These are phyloP conservation scores for Yamadazyma dendronema DNA, from an alignment of 1,139 yeast species.

Conservation along the genomic window DNA sequence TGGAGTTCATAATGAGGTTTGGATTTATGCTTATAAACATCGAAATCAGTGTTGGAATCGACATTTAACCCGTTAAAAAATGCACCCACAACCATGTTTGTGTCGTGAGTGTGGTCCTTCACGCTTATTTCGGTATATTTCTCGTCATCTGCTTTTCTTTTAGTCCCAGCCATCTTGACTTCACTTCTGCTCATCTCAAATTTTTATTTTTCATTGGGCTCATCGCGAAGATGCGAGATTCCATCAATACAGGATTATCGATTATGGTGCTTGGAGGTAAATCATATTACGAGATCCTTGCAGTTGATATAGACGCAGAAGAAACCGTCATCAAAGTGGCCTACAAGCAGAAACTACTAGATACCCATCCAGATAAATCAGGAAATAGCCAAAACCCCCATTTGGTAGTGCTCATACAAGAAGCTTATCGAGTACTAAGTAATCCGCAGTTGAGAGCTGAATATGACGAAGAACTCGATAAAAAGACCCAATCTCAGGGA, in stretches of 20 bases:
- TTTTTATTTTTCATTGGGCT: slow-evolving; percentile 3
- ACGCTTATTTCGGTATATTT: slow-evolving; percentile 17
- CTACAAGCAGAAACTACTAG: slow-evolving; percentile 57
- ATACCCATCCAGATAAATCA: slow-evolving; percentile 74
- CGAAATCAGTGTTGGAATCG: slow-evolving; percentile 59
- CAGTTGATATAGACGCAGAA: slow-evolving; percentile 38
- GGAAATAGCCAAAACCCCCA: neutral
- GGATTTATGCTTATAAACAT: slow-evolving; percentile 57
- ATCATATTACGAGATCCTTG: slow-evolving; percentile 54
- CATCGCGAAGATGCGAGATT: too few species aligned
- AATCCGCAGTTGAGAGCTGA: slow-evolving; percentile 35
- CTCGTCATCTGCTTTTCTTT: slow-evolving; percentile 23
- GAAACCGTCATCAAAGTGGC: slow-evolving; percentile 53
- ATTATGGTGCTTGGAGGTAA: slow-evolving; percentile 2
- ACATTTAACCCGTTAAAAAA: slow-evolving; percentile 76
- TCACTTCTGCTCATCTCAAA: slow-evolving; percentile 10
- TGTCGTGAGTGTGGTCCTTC: slow-evolving; percentile 29
- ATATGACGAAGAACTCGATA: slow-evolving; percentile 49
- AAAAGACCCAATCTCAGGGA: slow-evolving; percentile 45
- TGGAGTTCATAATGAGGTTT: slow-evolving; percentile 53
- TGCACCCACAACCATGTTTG: slow-evolving; percentile 46
- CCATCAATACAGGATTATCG: neutral
- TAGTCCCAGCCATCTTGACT: slow-evolving; percentile 22
- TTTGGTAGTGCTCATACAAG: slow-evolving; percentile 39
- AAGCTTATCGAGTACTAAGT: slow-evolving; percentile 57